phyloP scores from a whole-genome alignment of 164 flowering plant species.

The Umbellularia californica region DNA sequence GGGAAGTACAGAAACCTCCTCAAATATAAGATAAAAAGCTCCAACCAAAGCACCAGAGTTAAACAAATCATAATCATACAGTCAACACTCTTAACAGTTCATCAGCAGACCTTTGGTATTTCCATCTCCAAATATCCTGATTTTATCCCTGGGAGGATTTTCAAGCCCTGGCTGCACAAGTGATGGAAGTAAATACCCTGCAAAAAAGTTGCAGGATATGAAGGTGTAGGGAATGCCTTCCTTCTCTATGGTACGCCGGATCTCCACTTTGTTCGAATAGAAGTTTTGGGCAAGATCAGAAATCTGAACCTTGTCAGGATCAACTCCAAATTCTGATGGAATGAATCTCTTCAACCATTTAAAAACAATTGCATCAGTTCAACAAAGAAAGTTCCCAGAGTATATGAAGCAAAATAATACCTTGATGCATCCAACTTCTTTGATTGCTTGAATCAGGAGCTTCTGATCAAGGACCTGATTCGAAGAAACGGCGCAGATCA shows the following conservation, averaged over 20 bases:
- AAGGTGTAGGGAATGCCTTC: slow-evolving; percentile 71
- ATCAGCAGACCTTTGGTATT: slow-evolving; percentile 56
- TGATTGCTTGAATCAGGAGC: slow-evolving; percentile 52
- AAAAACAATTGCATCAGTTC: background rate
- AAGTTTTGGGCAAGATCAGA: slow-evolving; percentile 41
- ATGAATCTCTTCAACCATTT: slow-evolving; percentile 61
- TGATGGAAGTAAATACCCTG: slow-evolving; percentile 68
- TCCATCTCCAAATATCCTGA: slow-evolving; percentile 72
- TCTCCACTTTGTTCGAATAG: slow-evolving; percentile 62
- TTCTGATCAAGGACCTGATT: slow-evolving; percentile 58
- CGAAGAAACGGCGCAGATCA: slow-evolving; percentile 60
- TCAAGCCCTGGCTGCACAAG: slow-evolving; percentile 66
- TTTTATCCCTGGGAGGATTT: slow-evolving; percentile 70
- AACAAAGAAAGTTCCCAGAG: background rate
- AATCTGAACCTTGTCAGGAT: slow-evolving; percentile 60
- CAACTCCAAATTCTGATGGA: slow-evolving; percentile 86
- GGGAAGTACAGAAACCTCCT: background rate
- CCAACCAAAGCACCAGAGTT: background rate
- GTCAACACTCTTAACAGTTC: background rate
- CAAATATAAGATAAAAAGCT: background rate
- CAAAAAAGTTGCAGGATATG: slow-evolving; percentile 66
- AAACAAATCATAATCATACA: background rate
- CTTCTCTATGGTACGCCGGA: slow-evolving; percentile 57
- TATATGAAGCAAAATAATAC: slow-evolving; percentile 15
- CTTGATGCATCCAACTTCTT: slow-evolving; percentile 62